A percentile compares a stretch with the other conserved stretches of the same genome.
phyloP scores from a whole-genome alignment of 2,329 filamentous ascomycete species.

The Pseudogymnoascus destructans region DNA sequence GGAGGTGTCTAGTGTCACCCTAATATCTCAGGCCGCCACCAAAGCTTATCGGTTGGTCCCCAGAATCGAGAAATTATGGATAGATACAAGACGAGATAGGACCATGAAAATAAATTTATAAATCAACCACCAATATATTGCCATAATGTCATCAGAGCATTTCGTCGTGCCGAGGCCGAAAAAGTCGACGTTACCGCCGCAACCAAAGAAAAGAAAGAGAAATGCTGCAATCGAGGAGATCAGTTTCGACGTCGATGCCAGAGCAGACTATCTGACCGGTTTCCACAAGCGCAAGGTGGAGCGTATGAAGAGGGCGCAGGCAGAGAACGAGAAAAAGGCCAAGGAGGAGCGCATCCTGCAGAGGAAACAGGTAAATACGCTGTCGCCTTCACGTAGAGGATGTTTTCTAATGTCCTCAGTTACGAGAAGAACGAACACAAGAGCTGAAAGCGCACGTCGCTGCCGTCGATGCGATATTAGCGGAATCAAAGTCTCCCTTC shows the following conservation, averaged over 20 bases:
- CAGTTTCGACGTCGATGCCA: slow-evolving; percentile 65
- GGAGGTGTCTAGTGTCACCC: not conserved
- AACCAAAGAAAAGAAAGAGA: slow-evolving; percentile 54
- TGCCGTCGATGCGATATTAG: slow-evolving; percentile 47
- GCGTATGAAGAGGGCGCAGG: slow-evolving; percentile 72
- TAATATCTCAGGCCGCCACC: not conserved
- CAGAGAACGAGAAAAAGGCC: slow-evolving; percentile 62
- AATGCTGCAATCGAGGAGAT: slow-evolving; percentile 59
- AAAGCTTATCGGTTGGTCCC: not conserved
- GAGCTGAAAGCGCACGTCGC: slow-evolving; percentile 74
- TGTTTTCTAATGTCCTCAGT: slow-evolving; percentile 34
- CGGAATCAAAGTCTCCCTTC: slow-evolving; percentile 24
- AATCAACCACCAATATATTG: not conserved
- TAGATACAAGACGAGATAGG: slow-evolving; percentile 3
- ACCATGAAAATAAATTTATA: slow-evolving; percentile 7
- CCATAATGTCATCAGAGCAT: slow-evolving; percentile 28
- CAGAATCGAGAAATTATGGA: slow-evolving; percentile 9
- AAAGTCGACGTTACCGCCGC: slow-evolving; percentile 42
- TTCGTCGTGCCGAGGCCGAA: slow-evolving; percentile 45
- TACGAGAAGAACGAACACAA: slow-evolving; percentile 68
- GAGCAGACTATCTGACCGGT: slow-evolving; percentile 80
- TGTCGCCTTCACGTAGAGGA: not conserved
- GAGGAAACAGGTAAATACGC: slow-evolving; percentile 55
- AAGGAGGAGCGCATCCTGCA: slow-evolving; percentile 62
- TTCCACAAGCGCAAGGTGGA: slow-evolving; percentile 94